These are phyloP conservation scores for Aspergillus homomorphus DNA, from an alignment of 495 filamentous ascomycete species.

Conservation along the genomic window DNA sequence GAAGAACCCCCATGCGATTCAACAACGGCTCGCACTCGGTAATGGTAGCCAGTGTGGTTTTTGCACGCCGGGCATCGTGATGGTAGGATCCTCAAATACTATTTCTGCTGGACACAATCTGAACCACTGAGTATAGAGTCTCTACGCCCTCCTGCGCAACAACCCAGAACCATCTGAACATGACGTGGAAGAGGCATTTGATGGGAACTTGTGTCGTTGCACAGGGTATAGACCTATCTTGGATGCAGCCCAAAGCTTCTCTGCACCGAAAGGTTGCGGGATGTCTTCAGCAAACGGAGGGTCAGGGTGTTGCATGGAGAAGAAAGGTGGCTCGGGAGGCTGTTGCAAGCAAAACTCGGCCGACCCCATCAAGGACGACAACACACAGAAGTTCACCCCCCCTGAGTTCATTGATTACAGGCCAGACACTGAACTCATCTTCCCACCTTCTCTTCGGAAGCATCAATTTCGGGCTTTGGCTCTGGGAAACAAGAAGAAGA, in stretches of 20 bases:
- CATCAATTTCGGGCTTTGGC: slow-evolving; percentile 77
- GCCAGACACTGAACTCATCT: slow-evolving; percentile 91
- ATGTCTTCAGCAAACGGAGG: slow-evolving; percentile 47
- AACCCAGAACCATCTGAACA: slow-evolving; percentile 49
- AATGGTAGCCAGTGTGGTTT: slow-evolving; percentile 75
- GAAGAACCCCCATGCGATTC: slow-evolving; percentile 81
- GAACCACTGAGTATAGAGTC: slow-evolving; percentile 48
- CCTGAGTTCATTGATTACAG: slow-evolving; percentile 85
- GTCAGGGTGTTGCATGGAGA: slow-evolving; percentile 55
- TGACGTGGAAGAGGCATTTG: slow-evolving; percentile 71
- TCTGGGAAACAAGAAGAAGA: slow-evolving; percentile 92
- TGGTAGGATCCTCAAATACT: slow-evolving; percentile 67
- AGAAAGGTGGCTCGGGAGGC: slow-evolving; percentile 34
- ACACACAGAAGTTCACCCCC: slow-evolving; percentile 15
- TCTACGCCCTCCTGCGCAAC: slow-evolving; percentile 63
- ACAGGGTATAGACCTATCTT: slow-evolving; percentile 94
- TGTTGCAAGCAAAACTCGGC: slow-evolving; percentile 37
- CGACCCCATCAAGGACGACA: slow-evolving; percentile 1
- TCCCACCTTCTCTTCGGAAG: slow-evolving; percentile 78
- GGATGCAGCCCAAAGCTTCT: slow-evolving; percentile 74
- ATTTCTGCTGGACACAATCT: neutral
- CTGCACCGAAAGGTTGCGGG: slow-evolving; percentile 32
- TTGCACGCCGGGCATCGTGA: slow-evolving; percentile 96
- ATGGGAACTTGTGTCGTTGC: slow-evolving; percentile 94
- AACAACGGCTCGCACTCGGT: slow-evolving; percentile 82